Evolutionary conservation across 352 stramenopile species (phyloP), one percentile per base, ranked within the genome.

Genomic region (Globisporangium orthogonon): DNA sequence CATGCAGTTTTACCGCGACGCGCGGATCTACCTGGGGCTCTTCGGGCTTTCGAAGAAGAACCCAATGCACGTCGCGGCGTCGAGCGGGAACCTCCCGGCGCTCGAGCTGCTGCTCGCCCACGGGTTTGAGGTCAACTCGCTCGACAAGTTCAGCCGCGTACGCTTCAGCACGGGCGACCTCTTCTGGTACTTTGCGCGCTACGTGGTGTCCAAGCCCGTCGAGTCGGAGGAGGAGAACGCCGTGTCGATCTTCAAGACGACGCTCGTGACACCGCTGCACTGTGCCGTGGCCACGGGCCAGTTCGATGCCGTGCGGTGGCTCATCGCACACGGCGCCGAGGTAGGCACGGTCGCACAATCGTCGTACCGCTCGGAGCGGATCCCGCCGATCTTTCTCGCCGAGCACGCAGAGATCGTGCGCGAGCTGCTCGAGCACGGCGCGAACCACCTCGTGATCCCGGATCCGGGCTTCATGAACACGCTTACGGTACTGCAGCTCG

Each of bases 401-500:
- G 84, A 94, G 47, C 76, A 88, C 31, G 61, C 80, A 0, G 71
- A 83, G 1, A 71, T 92, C 17, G 78, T 90, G 2, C 68, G 68
- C 9, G 76, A 85, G 45, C 58, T 94, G 14, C 65, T 94, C 3
- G 71, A 83, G 9, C 58, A 83, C 31, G 81, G 81, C 54, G 83
- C 81, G 7, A 73, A 94, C 44, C 73, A 82, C 14, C 49, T 93
- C 2, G 70, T 66, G 11, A 73, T 91, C 29, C 83, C 83, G 0
- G 81, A 93, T 29, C 78, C 83, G n/a, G 83, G 83, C 13, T 78
- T 77, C 62, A 84, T 88, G 74, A 91, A 94, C 66, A 94, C 83
- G 13, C 46, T 94, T 3, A 91, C 83, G 4, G 83, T 73, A 3
- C 68, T 94, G 23, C 81, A 94, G 40, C 62, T 91, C 3, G 81